A percentile compares a stretch with the other conserved stretches of the same genome.
Evolutionary conservation across 2,329 filamentous ascomycete genomes (phyloP).

Genomic region (Aspergillus neotritici): DNA sequence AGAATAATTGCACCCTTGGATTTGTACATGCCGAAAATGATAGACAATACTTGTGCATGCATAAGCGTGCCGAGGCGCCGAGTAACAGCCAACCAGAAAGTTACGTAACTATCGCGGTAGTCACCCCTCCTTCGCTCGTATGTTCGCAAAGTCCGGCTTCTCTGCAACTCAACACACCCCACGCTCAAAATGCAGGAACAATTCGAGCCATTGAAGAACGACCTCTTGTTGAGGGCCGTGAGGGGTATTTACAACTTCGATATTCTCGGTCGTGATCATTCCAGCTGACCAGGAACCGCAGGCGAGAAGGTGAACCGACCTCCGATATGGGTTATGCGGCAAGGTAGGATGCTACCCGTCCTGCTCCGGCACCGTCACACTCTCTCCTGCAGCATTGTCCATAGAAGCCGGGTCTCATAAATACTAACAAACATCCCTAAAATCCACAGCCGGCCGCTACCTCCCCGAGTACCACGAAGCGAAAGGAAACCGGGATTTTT

Average conservation of each 20-base stretch:
- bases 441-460: conserved; percentile 74
- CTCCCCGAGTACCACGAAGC: conserved; percentile 96
- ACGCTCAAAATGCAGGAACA: conserved; percentile 55
- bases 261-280: not conserved
- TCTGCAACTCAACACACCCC: conserved; percentile 11
- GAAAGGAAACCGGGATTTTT: conserved; percentile 88
- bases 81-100: not conserved
- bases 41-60: too few species aligned
- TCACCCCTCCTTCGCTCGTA: conserved; percentile 16
- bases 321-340: conserved; percentile 98
- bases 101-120: conserved; percentile 16
- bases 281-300: conserved; percentile 34
- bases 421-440: conserved; percentile 4
- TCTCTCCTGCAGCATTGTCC: not conserved
- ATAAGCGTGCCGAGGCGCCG: conserved; percentile 13
- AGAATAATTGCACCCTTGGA: too few species aligned
- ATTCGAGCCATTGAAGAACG: conserved; percentile 86
- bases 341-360: conserved; percentile 57
- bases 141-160: conserved; percentile 12
- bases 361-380: not conserved
- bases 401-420: too few species aligned
- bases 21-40: too few species aligned
- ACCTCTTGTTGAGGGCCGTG: conserved; percentile 82
- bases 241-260: conserved; percentile 56
- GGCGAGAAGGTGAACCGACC: conserved; percentile 87